Base-by-base conservation (phyloP, 2,329 filamentous ascomycete species). In the Aspergillus aculeatus region DNA sequence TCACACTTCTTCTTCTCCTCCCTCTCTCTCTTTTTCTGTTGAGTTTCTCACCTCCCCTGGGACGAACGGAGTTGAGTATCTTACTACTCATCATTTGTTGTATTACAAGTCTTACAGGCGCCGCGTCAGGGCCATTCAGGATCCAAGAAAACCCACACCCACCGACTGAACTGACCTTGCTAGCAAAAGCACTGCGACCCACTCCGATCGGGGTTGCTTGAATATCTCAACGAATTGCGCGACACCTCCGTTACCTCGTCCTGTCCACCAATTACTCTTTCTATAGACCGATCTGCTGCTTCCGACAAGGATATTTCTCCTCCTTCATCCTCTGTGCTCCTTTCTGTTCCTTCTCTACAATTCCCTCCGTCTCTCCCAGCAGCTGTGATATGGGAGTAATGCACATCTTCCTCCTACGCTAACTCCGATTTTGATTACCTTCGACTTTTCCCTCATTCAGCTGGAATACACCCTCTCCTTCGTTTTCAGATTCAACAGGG, bases 161-260 rank as follows among this genome's bases (percentile, higher is more conserved):
- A 50, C 23, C 53, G 47, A 24, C 29, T 50, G 26, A 48, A 54
- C 38, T 53, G 26, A 38, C 48, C 49, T 58, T 44, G 38, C 38
- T 44, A 44, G 38, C 38, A 44, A 44, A 35, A 32, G 49, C 52
- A 57, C 63, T 59, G 58, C 31, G 53, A 56, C 59, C 61, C 54
- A 54, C 61, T 64, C 62, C 64, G 64, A 64, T 66, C 62, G 60
- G 62, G 55, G 24, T 60, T 57, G 50, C 59, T 65, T 62, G 63
- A 65, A 56, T 64, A 66, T 62, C 63, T 58, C 14, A 57, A 61
- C 59, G 53, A 57, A 64, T 62, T 61, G 64, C 64, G 61, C 64
- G 48, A 65, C 63, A 47, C 50, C 54, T 48, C 49, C 51, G 47
- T 38, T 31, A 26, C 32, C 56, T 44, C 48, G 47, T 47, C 52